phyloP scores from a whole-genome alignment of 108 stramenopile species.

The Cyclotella atomus region DNA sequence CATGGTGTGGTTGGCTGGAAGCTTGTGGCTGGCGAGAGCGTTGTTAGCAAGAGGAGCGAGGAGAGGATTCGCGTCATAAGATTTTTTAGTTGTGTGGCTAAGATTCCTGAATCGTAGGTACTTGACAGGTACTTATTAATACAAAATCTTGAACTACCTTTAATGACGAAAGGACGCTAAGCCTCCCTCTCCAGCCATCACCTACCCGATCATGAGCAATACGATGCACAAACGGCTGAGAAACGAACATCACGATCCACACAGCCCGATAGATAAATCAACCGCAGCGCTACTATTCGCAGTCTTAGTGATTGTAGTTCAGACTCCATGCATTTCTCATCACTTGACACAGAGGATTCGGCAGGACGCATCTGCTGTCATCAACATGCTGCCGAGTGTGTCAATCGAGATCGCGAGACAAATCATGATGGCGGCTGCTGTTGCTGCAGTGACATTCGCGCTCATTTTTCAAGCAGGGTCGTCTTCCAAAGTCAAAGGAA shows the following conservation, averaged over 20 bases:
- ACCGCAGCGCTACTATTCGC: background rate
- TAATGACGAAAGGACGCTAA: no score
- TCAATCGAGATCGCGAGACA: background rate
- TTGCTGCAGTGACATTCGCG: background rate
- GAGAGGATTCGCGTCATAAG: background rate
- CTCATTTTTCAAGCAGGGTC: background rate
- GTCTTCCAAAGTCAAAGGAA: no score
- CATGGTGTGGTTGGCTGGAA: conserved; percentile 14
- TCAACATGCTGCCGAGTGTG: background rate
- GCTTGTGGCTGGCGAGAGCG: background rate
- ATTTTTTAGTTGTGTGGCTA: background rate
- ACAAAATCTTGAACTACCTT: no score
- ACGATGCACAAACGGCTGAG: background rate
- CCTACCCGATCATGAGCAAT: background rate
- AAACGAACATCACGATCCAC: background rate
- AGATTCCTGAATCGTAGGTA: background rate
- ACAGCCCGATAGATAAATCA: background rate
- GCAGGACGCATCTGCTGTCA: background rate
- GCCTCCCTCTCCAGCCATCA: background rate
- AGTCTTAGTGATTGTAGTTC: background rate
- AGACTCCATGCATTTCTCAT: background rate
- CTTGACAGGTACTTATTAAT: no score
- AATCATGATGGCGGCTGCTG: background rate
- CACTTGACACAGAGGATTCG: background rate
- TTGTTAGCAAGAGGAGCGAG: background rate